Evolutionary conservation across 2,329 filamentous ascomycete genomes (phyloP).

Genomic region (Fusarium incarnatum): DNA sequence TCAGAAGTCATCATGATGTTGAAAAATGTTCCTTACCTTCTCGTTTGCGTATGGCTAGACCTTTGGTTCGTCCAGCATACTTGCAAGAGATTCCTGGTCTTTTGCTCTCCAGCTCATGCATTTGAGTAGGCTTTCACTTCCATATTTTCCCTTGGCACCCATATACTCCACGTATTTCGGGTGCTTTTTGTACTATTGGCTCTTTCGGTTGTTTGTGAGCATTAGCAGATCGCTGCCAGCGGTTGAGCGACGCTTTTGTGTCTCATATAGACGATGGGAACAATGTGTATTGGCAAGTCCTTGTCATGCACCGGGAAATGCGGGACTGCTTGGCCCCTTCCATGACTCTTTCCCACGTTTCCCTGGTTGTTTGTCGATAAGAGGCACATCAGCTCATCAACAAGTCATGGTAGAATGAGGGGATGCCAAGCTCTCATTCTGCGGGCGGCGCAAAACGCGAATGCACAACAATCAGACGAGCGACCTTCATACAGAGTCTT

Average conservation of each 20-base stretch:
- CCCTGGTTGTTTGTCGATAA: not conserved
- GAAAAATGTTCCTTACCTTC: not conserved
- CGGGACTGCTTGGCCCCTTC: not conserved
- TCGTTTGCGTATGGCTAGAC: not conserved
- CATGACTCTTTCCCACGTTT: not conserved
- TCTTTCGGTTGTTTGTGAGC: not conserved
- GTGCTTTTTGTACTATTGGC: not conserved
- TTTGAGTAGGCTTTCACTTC: not conserved
- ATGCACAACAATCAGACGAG: not conserved
- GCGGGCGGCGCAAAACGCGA: not conserved
- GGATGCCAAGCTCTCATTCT: not conserved
- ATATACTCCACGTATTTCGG: not conserved
- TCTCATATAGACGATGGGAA: not conserved
- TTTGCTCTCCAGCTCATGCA: not conserved
- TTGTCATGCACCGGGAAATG: not conserved
- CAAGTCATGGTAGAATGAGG: not conserved
- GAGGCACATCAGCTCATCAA: not conserved
- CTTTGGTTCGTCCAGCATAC: not conserved
- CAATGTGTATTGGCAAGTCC: not conserved
- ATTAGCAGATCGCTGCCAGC: not conserved
- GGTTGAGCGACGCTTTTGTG: not conserved
- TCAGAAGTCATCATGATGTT: not conserved
- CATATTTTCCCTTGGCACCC: not conserved
- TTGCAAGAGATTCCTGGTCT: not conserved
- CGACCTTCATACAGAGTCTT: not conserved